Base-by-base conservation (phyloP, 306 rosid genomes). In the Cucurbita maxima region DNA sequence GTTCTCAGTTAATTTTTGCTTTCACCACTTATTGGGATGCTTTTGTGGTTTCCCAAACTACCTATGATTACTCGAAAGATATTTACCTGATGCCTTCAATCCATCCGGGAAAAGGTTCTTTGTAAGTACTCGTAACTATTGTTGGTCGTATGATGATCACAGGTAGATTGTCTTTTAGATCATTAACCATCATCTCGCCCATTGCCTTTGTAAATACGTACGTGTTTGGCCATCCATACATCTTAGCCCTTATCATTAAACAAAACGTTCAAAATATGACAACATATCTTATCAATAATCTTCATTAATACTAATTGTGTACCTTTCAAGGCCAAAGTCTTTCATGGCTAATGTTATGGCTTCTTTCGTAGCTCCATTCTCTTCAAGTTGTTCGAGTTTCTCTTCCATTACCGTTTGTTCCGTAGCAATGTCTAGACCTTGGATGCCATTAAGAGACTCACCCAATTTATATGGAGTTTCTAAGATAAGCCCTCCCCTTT, bases 41-140 rank as follows among this genome's bases (percentile, higher is more conserved):
- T 30, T 30, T 30, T 30, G 34, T 30, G 34, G 34, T 30, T 1
- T 30, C 34, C 34, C 34, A 30, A 30, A 30, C 34, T 30, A 30
- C 34, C 34, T 30, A 30, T 30, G 34, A 30, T 30, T 3, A 30
- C 34, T 30, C 34, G 34, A 30, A 30, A 30, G 34, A 30, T 30
- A 30, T 30, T 30, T 30, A 30, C 34, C 34, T 30, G 34, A 30
- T 30, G 34, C 97, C 98, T 78, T 90, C 96, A 1, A 71, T 79
- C 97, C 97, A 94, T 58, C 97, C 96, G 0, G 97, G 85, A 43
- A 94, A 90, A 13, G 95, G 97, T 81, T 91, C 98, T 81, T 53
- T 93, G 68, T 61, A 78, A 30, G 97, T 93, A 44, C 97, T 90
- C 20, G 96, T 84, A 18, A 94, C 73, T 12, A 90, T 86, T 6